A percentile compares a stretch with the other conserved stretches of the same genome.
Conservation (phyloP, 129 eudicot species). For the Heracleum sosnowskyi region DNA sequence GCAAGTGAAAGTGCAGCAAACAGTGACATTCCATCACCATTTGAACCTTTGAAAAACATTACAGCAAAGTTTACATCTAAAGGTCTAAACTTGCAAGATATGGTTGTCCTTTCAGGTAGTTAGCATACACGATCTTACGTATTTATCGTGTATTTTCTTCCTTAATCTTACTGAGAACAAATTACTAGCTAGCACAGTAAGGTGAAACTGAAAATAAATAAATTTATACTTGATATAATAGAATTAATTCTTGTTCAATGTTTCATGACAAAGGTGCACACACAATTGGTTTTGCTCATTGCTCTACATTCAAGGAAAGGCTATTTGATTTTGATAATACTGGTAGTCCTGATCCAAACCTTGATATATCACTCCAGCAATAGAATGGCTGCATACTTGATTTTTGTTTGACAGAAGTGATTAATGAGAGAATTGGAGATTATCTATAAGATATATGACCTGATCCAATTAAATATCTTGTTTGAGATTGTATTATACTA, state of each 20-base stretch:
- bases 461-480: too few relatives aligned
- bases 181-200: not conserved
- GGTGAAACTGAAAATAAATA: not conserved
- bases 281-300: conserved; percentile 75
- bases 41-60: conserved; percentile 53
- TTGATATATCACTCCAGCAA: conserved; percentile 47
- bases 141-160: not conserved
- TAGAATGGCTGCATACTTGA: too few relatives aligned
- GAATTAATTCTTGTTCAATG: not conserved
- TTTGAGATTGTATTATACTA: not conserved
- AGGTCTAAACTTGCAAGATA: conserved; percentile 59
- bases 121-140: not conserved
- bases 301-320: conserved; percentile 55
- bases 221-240: not conserved
- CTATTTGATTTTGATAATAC: conserved; percentile 56
- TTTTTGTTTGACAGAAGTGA: not conserved
- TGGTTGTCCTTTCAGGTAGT: conserved; percentile 76
- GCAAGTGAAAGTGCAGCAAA: conserved; percentile 64
- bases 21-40: conserved; percentile 67
- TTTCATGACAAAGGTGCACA: conserved; percentile 55
- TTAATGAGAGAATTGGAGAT: too few relatives aligned
- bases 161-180: not conserved
- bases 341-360: conserved; percentile 61
- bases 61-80: conserved; percentile 64
- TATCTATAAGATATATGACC: not conserved